These are phyloP conservation scores for Eudorina sp. DNA, from an alignment of 139 green algal species.

Conservation along the genomic window DNA sequence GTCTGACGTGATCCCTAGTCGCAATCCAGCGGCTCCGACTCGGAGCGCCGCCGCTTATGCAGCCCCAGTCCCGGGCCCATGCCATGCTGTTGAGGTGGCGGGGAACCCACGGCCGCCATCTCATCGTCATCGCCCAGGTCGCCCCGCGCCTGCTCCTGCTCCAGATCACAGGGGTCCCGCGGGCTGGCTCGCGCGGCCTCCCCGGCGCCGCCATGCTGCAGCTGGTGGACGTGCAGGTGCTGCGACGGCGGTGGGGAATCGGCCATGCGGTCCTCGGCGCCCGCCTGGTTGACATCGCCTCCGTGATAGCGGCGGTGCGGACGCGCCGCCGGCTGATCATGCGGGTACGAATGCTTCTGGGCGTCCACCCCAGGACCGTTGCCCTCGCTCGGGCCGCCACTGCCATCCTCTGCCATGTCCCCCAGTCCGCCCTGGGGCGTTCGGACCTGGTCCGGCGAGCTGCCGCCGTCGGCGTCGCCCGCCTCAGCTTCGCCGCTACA, in stretches of 20 bases:
- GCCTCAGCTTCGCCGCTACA: background rate
- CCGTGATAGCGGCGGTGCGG: no score
- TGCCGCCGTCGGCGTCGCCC: background rate
- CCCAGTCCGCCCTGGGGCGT: background rate
- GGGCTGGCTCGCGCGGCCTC: background rate
- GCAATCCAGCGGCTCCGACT: background rate
- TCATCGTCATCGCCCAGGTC: background rate
- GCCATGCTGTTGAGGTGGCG: background rate
- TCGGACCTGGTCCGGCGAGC: background rate
- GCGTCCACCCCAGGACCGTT: no score
- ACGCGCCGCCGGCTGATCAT: no score
- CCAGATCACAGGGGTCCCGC: background rate
- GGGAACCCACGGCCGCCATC: background rate
- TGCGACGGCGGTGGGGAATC: background rate
- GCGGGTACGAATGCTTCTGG: no score
- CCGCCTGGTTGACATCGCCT: background rate
- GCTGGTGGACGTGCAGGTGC: background rate
- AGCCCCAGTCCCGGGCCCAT: background rate
- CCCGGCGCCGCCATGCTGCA: background rate
- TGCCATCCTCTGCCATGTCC: background rate
- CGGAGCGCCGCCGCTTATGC: slow-evolving; percentile 22
- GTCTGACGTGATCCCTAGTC: no score
- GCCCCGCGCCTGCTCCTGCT: background rate
- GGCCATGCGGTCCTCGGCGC: background rate
- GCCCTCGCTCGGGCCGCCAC: background rate